These are phyloP conservation scores for Clavulina sp. DNA, from an alignment of 768 basidiomycete genomes.

Conservation along the genomic window DNA sequence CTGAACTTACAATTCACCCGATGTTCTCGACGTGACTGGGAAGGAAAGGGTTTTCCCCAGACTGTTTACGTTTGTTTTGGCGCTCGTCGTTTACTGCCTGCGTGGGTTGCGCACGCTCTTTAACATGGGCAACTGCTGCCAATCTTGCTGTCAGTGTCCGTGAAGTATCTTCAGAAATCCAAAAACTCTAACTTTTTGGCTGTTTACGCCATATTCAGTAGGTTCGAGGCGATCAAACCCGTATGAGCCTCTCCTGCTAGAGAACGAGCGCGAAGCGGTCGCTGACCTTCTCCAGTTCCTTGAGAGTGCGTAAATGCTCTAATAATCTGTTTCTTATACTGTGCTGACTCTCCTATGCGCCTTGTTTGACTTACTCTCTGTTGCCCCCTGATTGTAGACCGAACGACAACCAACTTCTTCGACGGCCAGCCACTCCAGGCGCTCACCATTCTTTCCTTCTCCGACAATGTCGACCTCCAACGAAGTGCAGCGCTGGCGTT, in stretches of 20 bases:
- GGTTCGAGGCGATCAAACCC: slow-evolving; percentile 68
- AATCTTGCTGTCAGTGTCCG: slow-evolving; percentile 6
- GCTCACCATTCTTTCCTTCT: slow-evolving; percentile 91
- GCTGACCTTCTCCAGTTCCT: slow-evolving; percentile 94
- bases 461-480: slow-evolving; percentile 97
- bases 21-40: too few species aligned
- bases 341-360: background rate
- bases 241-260: slow-evolving; percentile 71
- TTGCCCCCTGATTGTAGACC: slow-evolving; percentile 68
- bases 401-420: slow-evolving; percentile 98
- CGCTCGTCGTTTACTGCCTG: too few species aligned
- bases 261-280: slow-evolving; percentile 94
- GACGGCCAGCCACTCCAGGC: slow-evolving; percentile 80
- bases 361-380: background rate
- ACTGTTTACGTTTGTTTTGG: too few species aligned
- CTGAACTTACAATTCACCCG: too few species aligned
- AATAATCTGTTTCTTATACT: background rate
- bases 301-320: slow-evolving; percentile 52
- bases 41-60: too few species aligned
- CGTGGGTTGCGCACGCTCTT: too few species aligned
- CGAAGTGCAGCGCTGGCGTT: slow-evolving; percentile 95
- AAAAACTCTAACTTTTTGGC: background rate
- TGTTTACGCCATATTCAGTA: slow-evolving; percentile 27
- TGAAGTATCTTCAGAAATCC: background rate
- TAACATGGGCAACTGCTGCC: slow-evolving; percentile 11